Percentiles rank a stretch among this genome's conserved stretches.
phyloP scores from a whole-genome alignment of 1,139 yeast genomes.

The Candida sp. region DNA sequence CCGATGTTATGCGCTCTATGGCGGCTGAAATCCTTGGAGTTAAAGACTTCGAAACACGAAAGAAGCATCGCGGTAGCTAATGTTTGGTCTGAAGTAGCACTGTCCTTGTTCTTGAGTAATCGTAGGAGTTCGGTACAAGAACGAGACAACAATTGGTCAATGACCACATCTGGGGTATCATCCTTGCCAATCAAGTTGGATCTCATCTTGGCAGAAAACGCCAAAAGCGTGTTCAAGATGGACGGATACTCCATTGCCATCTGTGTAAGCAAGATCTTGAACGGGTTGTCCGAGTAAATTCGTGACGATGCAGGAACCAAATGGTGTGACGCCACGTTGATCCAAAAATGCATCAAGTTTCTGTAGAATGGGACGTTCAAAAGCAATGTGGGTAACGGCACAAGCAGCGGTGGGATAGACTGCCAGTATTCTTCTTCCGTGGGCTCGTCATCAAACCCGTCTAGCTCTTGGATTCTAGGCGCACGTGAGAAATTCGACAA shows the following conservation, averaged over 20 bases:
- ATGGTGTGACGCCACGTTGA: conserved; percentile 62
- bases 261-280: conserved; percentile 64
- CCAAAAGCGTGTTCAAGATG: conserved; percentile 62
- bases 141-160: conserved; percentile 56
- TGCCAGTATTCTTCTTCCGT: conserved; percentile 2
- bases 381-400: conserved; percentile 62
- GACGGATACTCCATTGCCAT: conserved; percentile 70
- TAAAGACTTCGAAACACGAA: conserved; percentile 65
- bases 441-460: neutral
- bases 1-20: conserved; percentile 75
- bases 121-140: conserved; percentile 61
- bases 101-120: conserved; percentile 53
- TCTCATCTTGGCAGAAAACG: conserved; percentile 66
- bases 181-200: conserved; percentile 33
- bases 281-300: conserved; percentile 67
- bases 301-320: conserved; percentile 73
- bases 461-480: neutral
- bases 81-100: conserved; percentile 68
- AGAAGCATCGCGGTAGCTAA: conserved; percentile 66
- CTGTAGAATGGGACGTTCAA: conserved; percentile 62
- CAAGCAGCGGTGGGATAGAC: conserved; percentile 51
- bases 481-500: neutral
- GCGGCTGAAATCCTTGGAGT: conserved; percentile 48
- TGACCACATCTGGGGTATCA: conserved; percentile 45
- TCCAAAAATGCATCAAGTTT: conserved; percentile 65